Evolutionary conservation across 164 flowering plant genomes (phyloP), one percentile per base, ranked within the genome.

Genomic region (Umbellularia californica): DNA sequence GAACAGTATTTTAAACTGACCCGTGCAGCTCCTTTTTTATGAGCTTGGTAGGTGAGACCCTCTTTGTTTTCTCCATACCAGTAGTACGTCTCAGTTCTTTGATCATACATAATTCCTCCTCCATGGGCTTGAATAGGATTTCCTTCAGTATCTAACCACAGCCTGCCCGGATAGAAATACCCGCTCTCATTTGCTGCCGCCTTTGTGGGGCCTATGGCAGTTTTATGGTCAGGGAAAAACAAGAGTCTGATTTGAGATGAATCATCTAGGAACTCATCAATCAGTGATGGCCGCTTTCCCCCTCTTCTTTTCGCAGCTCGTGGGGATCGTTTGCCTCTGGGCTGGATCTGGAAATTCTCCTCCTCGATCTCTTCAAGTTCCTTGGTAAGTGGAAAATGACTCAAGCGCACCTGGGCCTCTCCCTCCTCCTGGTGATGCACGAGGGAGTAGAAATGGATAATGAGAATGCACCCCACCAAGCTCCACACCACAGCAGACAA

Each of bases 41-140:
- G 93, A 76, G 94, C 91, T 83, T 83, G 95, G 81, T 90, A 94
- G 62, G 99, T 96, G 17, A 91, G 92, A 14, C 99, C 99, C 79
- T 96, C 95, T 83, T 96, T 96, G 77, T 90, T 92, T 79, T 96
- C 99, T 65, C 99, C 99, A 81, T 94, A 96, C 99, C 99, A 96
- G 78, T 90, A 96, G 82, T 90, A 96, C 14, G 84, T 92, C 69
- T 76, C 79, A 2, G 84, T 82, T 68, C 77, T 87, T 75, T 85
- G 80, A 77, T 85, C 97, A 80, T 88, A 87, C 47, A 96, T 64
- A 76, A 96, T 84, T 33, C 99, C 99, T 41, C 99, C 99, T 70
- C 99, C 99, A 82, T 96, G 99, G 65, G 98, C 98, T 81, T 96
- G 99, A 82, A 94, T 96, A 41, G 92, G 93, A 78, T 88, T 87